Evolutionary conservation across 257 asterid species (phyloP).

Genomic region (Galeopsis tetrahit): DNA sequence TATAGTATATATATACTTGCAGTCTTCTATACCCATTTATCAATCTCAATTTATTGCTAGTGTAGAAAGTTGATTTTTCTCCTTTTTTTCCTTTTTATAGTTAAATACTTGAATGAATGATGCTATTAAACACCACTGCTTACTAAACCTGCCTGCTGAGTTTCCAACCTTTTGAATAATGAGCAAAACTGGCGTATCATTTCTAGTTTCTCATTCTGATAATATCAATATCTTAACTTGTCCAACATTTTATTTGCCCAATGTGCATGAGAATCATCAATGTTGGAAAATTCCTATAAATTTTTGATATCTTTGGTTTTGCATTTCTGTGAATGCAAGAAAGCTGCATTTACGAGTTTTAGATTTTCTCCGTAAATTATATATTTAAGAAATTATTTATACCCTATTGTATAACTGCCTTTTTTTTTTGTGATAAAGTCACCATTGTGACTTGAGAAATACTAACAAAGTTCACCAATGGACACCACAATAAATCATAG

Average conservation of each 20-base stretch:
- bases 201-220: neutral
- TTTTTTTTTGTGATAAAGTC: conserved; percentile 11
- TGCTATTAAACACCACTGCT: neutral
- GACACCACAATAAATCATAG: neutral
- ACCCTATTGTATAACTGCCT: conserved; percentile 1
- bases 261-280: neutral
- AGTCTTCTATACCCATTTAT: neutral
- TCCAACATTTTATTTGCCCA: neutral
- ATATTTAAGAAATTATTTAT: neutral
- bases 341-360: neutral
- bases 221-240: neutral
- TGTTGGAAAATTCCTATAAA: neutral
- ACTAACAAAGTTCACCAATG: neutral
- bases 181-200: conserved; percentile 13
- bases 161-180: neutral
- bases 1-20: neutral
- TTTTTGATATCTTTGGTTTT: neutral
- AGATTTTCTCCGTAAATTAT: neutral
- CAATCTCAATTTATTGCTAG: conserved; percentile 5
- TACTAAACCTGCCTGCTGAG: neutral
- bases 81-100: neutral
- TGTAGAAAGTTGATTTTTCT: neutral
- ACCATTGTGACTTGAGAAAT: neutral
- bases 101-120: neutral
- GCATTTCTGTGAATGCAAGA: conserved; percentile 14